A percentile compares a stretch with the other conserved stretches of the same genome.
Conservation (phyloP, 208 protist species). For the Blechomonas ayalai region DNA sequence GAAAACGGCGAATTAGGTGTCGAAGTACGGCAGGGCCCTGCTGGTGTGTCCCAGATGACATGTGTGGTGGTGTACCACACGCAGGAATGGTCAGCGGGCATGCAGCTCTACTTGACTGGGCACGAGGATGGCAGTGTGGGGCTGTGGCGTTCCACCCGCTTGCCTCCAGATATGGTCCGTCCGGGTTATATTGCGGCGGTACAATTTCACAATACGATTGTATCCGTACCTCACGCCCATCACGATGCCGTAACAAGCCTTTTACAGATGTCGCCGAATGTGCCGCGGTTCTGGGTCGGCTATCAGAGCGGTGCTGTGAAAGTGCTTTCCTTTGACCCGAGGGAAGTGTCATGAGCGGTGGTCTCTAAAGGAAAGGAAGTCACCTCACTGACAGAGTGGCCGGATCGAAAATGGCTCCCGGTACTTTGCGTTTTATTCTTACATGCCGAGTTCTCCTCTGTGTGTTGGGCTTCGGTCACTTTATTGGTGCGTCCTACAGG, state of each 20-base stretch:
- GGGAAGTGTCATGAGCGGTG: too few relatives aligned
- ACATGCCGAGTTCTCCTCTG: too few relatives aligned
- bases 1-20: slow-evolving; percentile 47
- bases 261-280: slow-evolving; percentile 39
- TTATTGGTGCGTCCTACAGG: too few relatives aligned
- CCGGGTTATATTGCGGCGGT: slow-evolving; percentile 56
- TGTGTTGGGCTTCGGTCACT: too few relatives aligned
- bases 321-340: slow-evolving; percentile 52
- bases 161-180: slow-evolving; percentile 54
- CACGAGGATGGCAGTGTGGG: slow-evolving; percentile 72
- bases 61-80: slow-evolving; percentile 53
- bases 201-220: slow-evolving; percentile 44
- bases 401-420: too few relatives aligned
- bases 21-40: slow-evolving; percentile 18
- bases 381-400: too few relatives aligned
- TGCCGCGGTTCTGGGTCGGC: slow-evolving; percentile 69
- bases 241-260: slow-evolving; percentile 57
- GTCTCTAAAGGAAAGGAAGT: too few relatives aligned
- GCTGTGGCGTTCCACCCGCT: slow-evolving; percentile 64
- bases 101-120: slow-evolving; percentile 59
- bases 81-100: slow-evolving; percentile 69
- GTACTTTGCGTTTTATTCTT: too few relatives aligned
- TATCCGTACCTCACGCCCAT: slow-evolving; percentile 3
- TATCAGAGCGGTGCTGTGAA: slow-evolving; percentile 48
- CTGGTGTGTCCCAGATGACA: slow-evolving; percentile 34